These are phyloP conservation scores for Vachellia pachyceras DNA, from an alignment of 306 rosid species.

Conservation along the genomic window DNA sequence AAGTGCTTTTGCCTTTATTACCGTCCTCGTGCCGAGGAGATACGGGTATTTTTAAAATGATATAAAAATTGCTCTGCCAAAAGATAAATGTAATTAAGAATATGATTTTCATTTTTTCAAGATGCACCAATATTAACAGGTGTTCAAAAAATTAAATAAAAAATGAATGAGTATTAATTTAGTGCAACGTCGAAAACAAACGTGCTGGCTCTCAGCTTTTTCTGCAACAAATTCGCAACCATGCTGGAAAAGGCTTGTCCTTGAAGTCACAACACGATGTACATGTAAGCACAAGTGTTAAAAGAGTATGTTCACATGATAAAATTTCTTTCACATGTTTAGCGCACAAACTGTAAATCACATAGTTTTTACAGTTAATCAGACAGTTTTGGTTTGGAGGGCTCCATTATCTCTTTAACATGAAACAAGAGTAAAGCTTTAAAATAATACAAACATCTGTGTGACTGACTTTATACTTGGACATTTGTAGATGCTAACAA, in stretches of 20 bases:
- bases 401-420: background rate
- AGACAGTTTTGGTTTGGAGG: no score
- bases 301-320: no score
- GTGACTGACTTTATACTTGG: background rate
- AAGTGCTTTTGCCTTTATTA: no score
- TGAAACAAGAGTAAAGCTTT: background rate
- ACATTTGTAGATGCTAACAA: no score
- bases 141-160: no score
- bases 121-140: background rate
- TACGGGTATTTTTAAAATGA: background rate
- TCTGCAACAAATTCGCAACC: background rate
- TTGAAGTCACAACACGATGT: background rate
- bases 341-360: no score
- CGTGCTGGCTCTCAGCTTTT: background rate
- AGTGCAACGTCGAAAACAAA: background rate
- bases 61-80: background rate
- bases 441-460: background rate
- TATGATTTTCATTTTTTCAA: background rate
- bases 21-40: slow-evolving; percentile 11
- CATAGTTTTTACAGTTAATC: no score
- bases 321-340: no score
- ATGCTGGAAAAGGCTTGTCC: background rate
- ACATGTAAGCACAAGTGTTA: no score
- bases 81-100: background rate
- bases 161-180: background rate